Evolutionary conservation across 306 rosid species (phyloP), one percentile per base, ranked within the genome.

Genomic region (Gastrolobium bilobum): DNA sequence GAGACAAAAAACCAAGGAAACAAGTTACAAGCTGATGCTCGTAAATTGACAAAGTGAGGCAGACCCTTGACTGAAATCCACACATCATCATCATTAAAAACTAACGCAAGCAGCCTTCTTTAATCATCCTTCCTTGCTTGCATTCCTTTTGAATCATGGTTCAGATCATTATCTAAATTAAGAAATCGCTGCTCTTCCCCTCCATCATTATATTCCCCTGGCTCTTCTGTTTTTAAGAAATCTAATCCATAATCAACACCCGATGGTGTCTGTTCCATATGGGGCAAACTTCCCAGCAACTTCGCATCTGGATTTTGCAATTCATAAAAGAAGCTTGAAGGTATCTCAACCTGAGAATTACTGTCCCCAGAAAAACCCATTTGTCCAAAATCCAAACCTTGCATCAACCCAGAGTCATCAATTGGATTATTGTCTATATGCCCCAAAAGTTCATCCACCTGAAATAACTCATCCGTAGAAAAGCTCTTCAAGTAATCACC

Each of bases 221-320:
- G 83, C 53, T 77, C 81, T 29, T 76, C 93, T 11, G 79, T n/a
- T 76, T 86, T 92, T 34, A 87, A 42, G 80, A 92, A 88, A 79
- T 91, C 97, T 20, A 81, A 85, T 10, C 92, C 79, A 26, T 88
- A 89, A 64, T 89, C 92, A 9, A 77, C 52, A 60, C 40, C 73
- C 0, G 90, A 79, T 15, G 86, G 46, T 13, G 81, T 38, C 51
- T 86, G 86, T 13, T 92, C 97, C 90, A 87, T 86, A 58, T 87
- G 90, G 38, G 82, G 79, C 62, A 87, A 73, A 70, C 91, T 88
- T 43, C 97, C 97, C 10, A 91, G 81, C 61, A 89, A 67, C 82
- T 86, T 92, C n/a, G 90, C 88, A 38, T 91, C 97, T 15, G 92
- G 92, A 54, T 87, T 86, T 68, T 88, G 85, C 71, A 87, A 5